phyloP scores from a whole-genome alignment of 176 grass and related monocot genomes.

The Chrysopogon serrulatus region DNA sequence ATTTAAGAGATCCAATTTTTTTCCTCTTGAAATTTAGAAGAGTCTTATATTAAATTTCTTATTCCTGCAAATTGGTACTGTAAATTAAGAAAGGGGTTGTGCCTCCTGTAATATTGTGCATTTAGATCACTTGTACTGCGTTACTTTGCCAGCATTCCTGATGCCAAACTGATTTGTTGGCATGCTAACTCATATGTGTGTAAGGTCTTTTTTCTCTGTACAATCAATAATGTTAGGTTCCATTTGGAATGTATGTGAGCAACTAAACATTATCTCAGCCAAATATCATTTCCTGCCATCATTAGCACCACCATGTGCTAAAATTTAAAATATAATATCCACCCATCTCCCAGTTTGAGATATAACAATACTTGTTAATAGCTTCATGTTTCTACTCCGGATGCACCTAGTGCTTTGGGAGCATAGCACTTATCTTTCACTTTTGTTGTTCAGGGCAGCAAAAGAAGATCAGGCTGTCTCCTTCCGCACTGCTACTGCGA shows the following conservation, averaged over 20 bases:
- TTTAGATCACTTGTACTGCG: neutral
- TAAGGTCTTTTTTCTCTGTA: neutral
- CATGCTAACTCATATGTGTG: neutral
- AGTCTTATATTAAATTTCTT: neutral
- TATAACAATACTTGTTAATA: neutral
- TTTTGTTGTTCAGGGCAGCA: constrained; percentile 44
- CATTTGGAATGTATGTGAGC: neutral
- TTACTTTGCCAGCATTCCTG: neutral
- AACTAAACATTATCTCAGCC: neutral
- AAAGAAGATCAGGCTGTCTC: constrained; percentile 67
- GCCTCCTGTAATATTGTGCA: constrained; percentile 4
- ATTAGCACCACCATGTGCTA: neutral
- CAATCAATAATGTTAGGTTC: neutral
- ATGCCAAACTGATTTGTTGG: neutral
- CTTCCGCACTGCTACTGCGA: constrained; percentile 87
- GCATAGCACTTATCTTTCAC: neutral
- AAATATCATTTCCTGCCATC: constrained; percentile 1
- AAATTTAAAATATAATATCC: neutral
- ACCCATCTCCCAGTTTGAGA: neutral
- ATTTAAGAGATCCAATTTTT: neutral
- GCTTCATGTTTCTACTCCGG: neutral
- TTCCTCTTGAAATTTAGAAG: constrained; percentile 1
- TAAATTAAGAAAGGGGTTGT: neutral
- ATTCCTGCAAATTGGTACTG: neutral
- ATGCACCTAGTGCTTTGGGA: neutral